Evolutionary conservation across 1,139 yeast species (phyloP).

Genomic region (Scheffersomyces titani): DNA sequence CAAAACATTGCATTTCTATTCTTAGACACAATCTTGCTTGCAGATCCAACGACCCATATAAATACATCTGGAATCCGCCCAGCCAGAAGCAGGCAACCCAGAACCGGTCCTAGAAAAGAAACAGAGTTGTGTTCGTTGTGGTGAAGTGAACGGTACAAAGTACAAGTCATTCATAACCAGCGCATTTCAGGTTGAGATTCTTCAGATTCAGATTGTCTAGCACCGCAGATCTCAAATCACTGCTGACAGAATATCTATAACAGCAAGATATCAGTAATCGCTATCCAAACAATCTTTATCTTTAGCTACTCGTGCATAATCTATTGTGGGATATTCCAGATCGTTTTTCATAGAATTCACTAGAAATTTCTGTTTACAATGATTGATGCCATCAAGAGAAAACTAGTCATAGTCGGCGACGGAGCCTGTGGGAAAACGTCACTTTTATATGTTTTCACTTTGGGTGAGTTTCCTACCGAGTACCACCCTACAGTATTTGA

Average conservation of each 20-base stretch:
- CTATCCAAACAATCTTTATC: not conserved
- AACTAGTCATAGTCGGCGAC: conserved; percentile 90
- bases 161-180: not conserved
- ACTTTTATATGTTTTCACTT: conserved; percentile 82
- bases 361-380: not conserved
- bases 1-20: not conserved
- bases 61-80: not conserved
- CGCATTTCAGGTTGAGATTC: not conserved
- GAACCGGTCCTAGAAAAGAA: not conserved
- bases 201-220: not conserved
- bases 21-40: not conserved
- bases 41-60: not conserved
- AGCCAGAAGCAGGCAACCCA: not conserved
- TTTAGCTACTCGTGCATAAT: not conserved
- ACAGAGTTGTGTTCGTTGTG: not conserved
- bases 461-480: conserved; percentile 83
- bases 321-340: not conserved
- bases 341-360: not conserved
- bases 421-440: conserved; percentile 97
- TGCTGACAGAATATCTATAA: not conserved
- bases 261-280: not conserved
- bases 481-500: conserved; percentile 96
- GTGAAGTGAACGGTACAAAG: not conserved
- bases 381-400: conserved; percentile 54
- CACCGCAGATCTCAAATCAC: not conserved